These are phyloP conservation scores for Claviceps cyperi DNA, from an alignment of 2,329 filamentous ascomycete species.

Conservation along the genomic window DNA sequence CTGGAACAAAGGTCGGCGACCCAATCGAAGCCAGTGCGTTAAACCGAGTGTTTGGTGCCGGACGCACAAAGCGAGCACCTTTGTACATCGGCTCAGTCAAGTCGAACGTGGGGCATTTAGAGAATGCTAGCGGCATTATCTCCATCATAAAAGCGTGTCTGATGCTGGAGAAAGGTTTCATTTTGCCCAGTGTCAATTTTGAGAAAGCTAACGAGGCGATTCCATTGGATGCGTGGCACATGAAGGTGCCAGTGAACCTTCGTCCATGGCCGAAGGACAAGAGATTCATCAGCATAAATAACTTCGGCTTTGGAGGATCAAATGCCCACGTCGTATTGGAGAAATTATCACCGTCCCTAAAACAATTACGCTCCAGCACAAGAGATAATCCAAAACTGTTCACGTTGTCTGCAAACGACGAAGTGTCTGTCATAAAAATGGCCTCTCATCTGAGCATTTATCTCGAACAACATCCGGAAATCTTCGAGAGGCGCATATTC, in stretches of 20 bases:
- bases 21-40: slow-evolving; percentile 39
- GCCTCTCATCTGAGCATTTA: slow-evolving; percentile 21
- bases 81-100: slow-evolving; percentile 35
- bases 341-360: slow-evolving; percentile 1
- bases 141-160: slow-evolving; percentile 37
- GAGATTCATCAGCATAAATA: slow-evolving; percentile 35
- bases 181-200: slow-evolving; percentile 36
- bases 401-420: slow-evolving; percentile 25
- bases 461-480: slow-evolving; percentile 26
- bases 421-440: slow-evolving; percentile 16
- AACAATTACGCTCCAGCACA: not conserved
- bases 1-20: slow-evolving; percentile 40
- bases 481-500: slow-evolving; percentile 28
- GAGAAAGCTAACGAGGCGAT: slow-evolving; percentile 34
- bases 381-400: slow-evolving; percentile 21
- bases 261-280: slow-evolving; percentile 33
- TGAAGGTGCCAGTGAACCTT: slow-evolving; percentile 31
- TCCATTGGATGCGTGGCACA: slow-evolving; percentile 32
- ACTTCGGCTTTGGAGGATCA: slow-evolving; percentile 31
- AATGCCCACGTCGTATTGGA: slow-evolving; percentile 30
- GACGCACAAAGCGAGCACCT: slow-evolving; percentile 25
- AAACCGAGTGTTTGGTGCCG: slow-evolving; percentile 25
- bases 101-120: slow-evolving; percentile 37
- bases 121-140: slow-evolving; percentile 35
- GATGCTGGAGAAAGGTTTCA: slow-evolving; percentile 35